A percentile compares a stretch with the other conserved stretches of the same genome.
phyloP scores from a whole-genome alignment of 441 rosid species.

The Adansonia grandidieri region DNA sequence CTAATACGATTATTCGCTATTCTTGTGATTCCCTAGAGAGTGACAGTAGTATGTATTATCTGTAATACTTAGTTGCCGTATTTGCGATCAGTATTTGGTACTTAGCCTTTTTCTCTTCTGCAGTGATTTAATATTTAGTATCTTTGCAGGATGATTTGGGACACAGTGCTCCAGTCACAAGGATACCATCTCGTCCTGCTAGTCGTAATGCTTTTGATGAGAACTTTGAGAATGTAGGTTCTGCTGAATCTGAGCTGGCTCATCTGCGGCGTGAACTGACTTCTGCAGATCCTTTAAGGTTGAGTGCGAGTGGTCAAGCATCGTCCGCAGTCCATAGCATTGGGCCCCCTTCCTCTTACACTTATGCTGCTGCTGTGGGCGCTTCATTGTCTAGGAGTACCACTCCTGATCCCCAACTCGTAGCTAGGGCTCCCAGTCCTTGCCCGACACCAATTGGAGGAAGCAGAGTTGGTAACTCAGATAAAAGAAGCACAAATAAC shows the following conservation, averaged over 20 bases:
- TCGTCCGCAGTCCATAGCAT: slow-evolving; percentile 47
- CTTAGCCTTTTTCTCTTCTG: too few relatives aligned
- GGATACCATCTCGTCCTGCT: too few relatives aligned
- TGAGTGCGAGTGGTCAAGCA: slow-evolving; percentile 48
- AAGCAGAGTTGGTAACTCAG: slow-evolving; percentile 61
- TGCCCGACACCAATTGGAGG: slow-evolving; percentile 83
- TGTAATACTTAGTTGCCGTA: slow-evolving; percentile 1
- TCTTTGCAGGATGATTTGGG: too few relatives aligned
- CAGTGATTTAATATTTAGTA: too few relatives aligned
- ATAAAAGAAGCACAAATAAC: slow-evolving; percentile 58
- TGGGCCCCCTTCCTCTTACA: slow-evolving; percentile 57
- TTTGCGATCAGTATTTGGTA: neutral
- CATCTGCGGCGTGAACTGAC: slow-evolving; percentile 2
- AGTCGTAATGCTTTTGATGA: too few relatives aligned
- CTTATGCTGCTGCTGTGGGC: slow-evolving; percentile 87
- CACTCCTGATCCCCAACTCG: slow-evolving; percentile 87
- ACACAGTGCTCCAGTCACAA: too few relatives aligned
- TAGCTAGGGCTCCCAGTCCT: slow-evolving; percentile 87
- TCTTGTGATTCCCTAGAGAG: neutral
- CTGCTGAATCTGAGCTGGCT: too few relatives aligned
- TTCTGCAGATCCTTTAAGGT: slow-evolving; percentile 44
- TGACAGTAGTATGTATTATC: neutral
- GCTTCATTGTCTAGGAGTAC: slow-evolving; percentile 76
- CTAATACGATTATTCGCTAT: neutral
- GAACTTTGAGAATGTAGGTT: too few relatives aligned